Base-by-base conservation (phyloP, 305 asterid genomes). In the Vinca major region DNA sequence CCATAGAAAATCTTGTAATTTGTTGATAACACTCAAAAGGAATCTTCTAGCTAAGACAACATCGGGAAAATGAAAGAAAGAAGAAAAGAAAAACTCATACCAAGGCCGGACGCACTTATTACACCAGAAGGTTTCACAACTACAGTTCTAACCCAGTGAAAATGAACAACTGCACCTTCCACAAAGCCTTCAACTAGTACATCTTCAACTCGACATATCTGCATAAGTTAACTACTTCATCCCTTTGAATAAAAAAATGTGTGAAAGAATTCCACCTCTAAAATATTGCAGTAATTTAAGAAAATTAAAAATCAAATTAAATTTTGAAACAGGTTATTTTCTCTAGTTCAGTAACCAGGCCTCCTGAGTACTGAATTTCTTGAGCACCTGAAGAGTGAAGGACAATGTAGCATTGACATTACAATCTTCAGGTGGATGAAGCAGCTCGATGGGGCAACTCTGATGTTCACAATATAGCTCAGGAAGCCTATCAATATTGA, bases 141-240 rank as follows among this genome's bases (percentile, higher is more conserved):
- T 74, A 86, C 89, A 65, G 80, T 69, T 83, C 95, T 83, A 71
- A 89, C 96, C 89, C 88, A 78, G 78, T 87, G 91, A 72, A 91
- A 89, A 81, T 87, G 96, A 77, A 91, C 73, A 67, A 91, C 81
- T 51, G 97, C 86, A 66, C 97, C 96, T 82, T 89, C 92, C 53
- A 91, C 65, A 49, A 72, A 71, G 67, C 97, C 97, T 77, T 91
- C 82, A 52, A 91, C 84, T 67, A 73, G 71, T 67, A 87, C 72
- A 78, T 82, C 92, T 82, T 91, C 97, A 78, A 91, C 95, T 69
- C 95, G 95, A 74, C 97, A 91, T 73, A 91, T 81, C 97, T 91
- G 90, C 82, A 84, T 3, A 14, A 73, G 65, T 33, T 65, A 71
- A 44, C n/a, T 41, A 63, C 10, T 75, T 51, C 43, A 60, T 6